phyloP scores from a whole-genome alignment of 495 filamentous ascomycete genomes.

The Xylaria acuta region DNA sequence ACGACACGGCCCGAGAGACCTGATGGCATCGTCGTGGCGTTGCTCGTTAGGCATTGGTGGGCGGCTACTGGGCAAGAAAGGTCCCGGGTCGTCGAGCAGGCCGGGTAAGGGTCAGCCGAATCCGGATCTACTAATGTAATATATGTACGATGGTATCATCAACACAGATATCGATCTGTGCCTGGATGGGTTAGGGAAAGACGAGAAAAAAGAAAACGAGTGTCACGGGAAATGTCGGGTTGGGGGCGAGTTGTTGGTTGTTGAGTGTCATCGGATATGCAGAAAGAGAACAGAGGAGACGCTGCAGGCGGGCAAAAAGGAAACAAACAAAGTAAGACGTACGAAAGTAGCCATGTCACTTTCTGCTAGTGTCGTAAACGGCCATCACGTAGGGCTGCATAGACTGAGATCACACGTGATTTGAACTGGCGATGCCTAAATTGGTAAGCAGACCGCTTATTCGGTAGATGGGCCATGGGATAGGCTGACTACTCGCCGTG shows the following conservation, averaged over 20 bases:
- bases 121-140: background rate
- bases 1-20: background rate
- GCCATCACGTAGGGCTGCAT: background rate
- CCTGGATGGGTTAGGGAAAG: background rate
- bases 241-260: background rate
- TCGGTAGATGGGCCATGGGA: background rate
- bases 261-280: background rate
- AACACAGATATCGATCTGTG: background rate
- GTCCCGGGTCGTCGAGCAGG: background rate
- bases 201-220: background rate
- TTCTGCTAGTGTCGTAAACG: background rate
- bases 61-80: background rate
- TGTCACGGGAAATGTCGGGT: background rate
- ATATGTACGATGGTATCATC: slow-evolving; percentile 8
- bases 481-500: background rate
- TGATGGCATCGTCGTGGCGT: slow-evolving; percentile 11
- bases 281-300: background rate
- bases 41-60: too few relatives aligned
- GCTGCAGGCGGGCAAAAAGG: background rate
- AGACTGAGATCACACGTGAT: background rate
- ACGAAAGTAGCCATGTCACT: background rate
- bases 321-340: background rate
- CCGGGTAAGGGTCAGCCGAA: background rate
- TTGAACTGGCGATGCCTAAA: background rate
- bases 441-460: slow-evolving; percentile 2